Conservation (phyloP, 768 basidiomycete species). For the Termitomyces titanicus region DNA sequence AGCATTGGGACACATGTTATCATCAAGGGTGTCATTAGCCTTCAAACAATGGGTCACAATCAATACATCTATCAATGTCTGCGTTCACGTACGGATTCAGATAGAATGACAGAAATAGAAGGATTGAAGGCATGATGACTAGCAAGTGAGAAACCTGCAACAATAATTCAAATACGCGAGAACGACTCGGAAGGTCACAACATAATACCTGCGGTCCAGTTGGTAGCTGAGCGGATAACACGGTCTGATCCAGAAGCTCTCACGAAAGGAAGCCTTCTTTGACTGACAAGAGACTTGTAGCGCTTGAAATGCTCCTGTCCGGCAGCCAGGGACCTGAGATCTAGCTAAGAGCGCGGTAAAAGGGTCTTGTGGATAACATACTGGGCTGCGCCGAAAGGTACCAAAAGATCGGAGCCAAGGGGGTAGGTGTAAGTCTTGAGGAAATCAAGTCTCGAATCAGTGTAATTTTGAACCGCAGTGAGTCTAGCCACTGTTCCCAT, state of each 20-base stretch:
- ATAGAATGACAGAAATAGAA: constrained; percentile 50
- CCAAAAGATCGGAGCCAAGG: constrained; percentile 53
- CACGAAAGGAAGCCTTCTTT: constrained; percentile 45
- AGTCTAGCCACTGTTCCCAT: constrained; percentile 50
- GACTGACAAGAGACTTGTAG: constrained; percentile 45
- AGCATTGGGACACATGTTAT: constrained; percentile 59
- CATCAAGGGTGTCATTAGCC: constrained; percentile 65
- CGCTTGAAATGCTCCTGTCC: constrained; percentile 51
- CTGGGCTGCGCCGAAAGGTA: constrained; percentile 68
- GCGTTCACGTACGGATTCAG: constrained; percentile 41
- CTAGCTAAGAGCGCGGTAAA: not conserved
- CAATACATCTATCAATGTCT: not conserved
- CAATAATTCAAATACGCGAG: not conserved
- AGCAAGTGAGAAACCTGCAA: constrained; percentile 56
- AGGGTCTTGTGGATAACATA: constrained; percentile 26
- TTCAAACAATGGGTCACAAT: not conserved
- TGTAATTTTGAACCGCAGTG: constrained; percentile 39
- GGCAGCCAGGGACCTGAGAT: constrained; percentile 35
- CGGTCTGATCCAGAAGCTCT: constrained; percentile 46
- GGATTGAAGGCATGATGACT: constrained; percentile 44
- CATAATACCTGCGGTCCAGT: constrained; percentile 65
- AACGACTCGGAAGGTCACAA: not conserved
- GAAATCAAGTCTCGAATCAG: constrained; percentile 50
- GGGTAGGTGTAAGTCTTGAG: constrained; percentile 54
- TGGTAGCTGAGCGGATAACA: constrained; percentile 62